A percentile compares a stretch with the other conserved stretches of the same genome.
Evolutionary conservation across 345 rosid genomes (phyloP).

Genomic region (Firmiana major): DNA sequence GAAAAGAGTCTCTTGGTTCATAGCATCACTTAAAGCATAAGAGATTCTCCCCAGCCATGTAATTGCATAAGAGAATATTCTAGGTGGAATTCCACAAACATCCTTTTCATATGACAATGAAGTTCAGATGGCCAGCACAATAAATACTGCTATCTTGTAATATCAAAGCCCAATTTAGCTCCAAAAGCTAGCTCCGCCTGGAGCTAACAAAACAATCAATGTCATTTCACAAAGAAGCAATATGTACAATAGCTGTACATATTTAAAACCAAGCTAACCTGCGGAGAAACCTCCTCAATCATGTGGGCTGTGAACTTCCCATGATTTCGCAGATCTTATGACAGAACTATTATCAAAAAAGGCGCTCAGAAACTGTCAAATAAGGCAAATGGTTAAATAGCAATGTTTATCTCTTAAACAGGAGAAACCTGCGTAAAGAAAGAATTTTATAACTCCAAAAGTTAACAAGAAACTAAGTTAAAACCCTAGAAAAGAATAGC

Average conservation of each 20-base stretch:
- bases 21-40: conserved; percentile 50
- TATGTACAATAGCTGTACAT: conserved; percentile 9
- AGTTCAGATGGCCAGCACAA: conserved; percentile 67
- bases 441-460: not conserved
- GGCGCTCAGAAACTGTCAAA: conserved; percentile 72
- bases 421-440: not conserved
- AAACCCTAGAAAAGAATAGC: not conserved
- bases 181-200: conserved; percentile 68
- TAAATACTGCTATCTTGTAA: conserved; percentile 64
- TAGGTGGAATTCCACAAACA: conserved; percentile 43
- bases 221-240: conserved; percentile 6
- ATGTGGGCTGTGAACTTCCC: conserved; percentile 44
- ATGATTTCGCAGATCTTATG: conserved; percentile 62
- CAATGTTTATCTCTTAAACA: not conserved
- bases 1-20: conserved; percentile 62
- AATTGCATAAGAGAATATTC: conserved; percentile 70
- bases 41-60: conserved; percentile 74
- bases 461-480: not conserved
- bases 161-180: conserved; percentile 50
- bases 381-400: conserved; percentile 13
- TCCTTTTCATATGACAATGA: conserved; percentile 49
- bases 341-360: conserved; percentile 47
- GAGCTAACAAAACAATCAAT: conserved; percentile 19
- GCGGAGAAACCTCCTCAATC: conserved; percentile 48
- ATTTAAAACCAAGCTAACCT: conserved; percentile 41